Evolutionary conservation across 2,329 filamentous ascomycete genomes (phyloP), one percentile per base, ranked within the genome.

Genomic region (Xylogone sp.): DNA sequence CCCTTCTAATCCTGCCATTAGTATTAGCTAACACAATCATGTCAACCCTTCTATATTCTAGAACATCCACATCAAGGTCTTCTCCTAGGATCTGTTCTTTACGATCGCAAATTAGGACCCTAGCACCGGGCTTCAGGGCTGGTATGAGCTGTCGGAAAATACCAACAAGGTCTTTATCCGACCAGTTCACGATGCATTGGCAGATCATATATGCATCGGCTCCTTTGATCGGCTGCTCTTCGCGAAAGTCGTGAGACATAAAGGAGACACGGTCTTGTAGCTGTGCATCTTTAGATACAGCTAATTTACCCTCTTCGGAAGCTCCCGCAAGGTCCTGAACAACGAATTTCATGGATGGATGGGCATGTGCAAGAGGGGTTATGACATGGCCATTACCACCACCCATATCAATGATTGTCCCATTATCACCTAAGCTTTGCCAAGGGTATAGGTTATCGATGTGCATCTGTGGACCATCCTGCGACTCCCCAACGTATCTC

Each of bases 221-320:
- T 1, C 68, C 71, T 18, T 59, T 65, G 3, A 75, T 52, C 0
- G 68, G 68, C 50, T 75, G 71, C 7, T 65, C 60, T 0, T 60
- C 65, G 51, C 74, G 69, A 54, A 72, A 68, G 46, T 74, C 66
- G 47, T 74, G 63, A 3, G 57, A 54, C 48, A 62, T 59, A 39
- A 55, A 56, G 3, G 20, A 21, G 3, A 58, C 45, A 1, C 54
- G 52, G 3, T 16, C 18, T n/a, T 39, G 43, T 2, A 58, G 12
- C 13, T 31, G 27, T 31, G 27, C 27, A 22, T 45, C 13, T 5
- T 45, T 22, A 6, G 52, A 39, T 4, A 39, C n/a, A 4, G 20
- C 10, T 13, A 42, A 39, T 1, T 20, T 21, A 9, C 34, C 53
- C 24, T 45, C 39, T 50, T 46, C 39, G 10, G 27, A 34, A 3